Evolutionary conservation across 2,329 filamentous ascomycete species (phyloP).

Genomic region (Sporothrix phasma): DNA sequence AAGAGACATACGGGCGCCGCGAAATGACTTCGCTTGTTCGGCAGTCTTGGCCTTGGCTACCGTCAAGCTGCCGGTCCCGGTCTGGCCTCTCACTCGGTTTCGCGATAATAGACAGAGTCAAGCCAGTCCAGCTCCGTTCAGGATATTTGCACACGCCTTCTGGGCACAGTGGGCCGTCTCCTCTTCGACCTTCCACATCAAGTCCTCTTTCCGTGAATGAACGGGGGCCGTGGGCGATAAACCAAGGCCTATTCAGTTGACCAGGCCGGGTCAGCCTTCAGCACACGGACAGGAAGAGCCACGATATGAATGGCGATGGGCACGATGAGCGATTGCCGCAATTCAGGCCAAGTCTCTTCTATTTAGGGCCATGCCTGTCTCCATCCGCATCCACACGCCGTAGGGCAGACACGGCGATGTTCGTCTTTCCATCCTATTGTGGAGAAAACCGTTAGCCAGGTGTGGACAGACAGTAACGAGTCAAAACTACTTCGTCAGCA

Average conservation of each 20-base stretch:
- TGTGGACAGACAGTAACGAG: neutral
- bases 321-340: neutral
- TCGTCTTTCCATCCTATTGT: neutral
- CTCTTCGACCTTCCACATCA: neutral
- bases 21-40: neutral
- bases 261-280: neutral
- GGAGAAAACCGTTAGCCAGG: neutral
- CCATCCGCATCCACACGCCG: neutral
- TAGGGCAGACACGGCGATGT: neutral
- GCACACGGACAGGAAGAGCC: neutral
- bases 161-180: neutral
- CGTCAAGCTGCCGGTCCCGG: neutral
- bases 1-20: neutral
- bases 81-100: neutral
- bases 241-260: neutral
- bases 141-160: neutral
- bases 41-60: conserved; percentile 3
- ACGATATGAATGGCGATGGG: neutral
- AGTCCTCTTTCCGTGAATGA: neutral
- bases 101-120: too few species aligned
- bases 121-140: neutral
- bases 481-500: too few species aligned
- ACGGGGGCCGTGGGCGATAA: neutral
- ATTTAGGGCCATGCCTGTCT: neutral
- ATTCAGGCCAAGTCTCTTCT: neutral